phyloP scores from a whole-genome alignment of 306 rosid genomes.

The Fragaria ananassa region DNA sequence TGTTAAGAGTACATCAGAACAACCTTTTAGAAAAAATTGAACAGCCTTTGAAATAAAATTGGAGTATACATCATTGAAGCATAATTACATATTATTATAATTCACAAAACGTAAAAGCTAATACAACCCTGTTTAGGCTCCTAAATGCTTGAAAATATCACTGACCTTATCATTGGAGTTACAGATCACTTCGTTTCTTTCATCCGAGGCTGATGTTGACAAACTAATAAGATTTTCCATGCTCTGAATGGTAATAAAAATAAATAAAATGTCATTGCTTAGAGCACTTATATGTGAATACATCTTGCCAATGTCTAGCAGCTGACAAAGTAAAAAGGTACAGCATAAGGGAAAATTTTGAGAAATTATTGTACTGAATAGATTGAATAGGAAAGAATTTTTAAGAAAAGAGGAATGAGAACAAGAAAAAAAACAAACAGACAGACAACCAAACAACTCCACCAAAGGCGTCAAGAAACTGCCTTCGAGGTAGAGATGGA shows the following conservation, averaged over 20 bases:
- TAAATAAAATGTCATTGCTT: conserved; percentile 6
- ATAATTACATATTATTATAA: not conserved
- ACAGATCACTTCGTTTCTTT: conserved; percentile 30
- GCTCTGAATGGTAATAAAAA: conserved; percentile 48
- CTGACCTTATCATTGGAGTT: conserved; percentile 55
- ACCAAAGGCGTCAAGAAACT: not conserved
- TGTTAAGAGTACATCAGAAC: not conserved
- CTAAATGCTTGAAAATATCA: conserved; percentile 24
- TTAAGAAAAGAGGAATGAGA: not conserved
- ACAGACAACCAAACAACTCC: too few species aligned
- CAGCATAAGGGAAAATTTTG: not conserved
- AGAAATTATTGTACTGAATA: too few species aligned
- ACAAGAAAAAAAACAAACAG: not conserved
- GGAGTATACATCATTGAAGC: not conserved
- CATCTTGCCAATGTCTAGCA: conserved; percentile 15
- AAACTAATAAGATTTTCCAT: conserved; percentile 50
- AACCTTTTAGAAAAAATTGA: not conserved
- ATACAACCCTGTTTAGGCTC: conserved; percentile 16
- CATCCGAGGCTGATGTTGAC: conserved; percentile 31
- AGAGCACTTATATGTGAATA: conserved; percentile 15
- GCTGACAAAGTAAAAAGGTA: conserved; percentile 5
- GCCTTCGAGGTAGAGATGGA: not conserved
- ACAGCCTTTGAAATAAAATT: not conserved
- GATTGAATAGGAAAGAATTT: not conserved
- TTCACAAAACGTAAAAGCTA: conserved; percentile 2